Conservation (phyloP, 73 alveolate species). For the Tetrahymena malaccensis region DNA sequence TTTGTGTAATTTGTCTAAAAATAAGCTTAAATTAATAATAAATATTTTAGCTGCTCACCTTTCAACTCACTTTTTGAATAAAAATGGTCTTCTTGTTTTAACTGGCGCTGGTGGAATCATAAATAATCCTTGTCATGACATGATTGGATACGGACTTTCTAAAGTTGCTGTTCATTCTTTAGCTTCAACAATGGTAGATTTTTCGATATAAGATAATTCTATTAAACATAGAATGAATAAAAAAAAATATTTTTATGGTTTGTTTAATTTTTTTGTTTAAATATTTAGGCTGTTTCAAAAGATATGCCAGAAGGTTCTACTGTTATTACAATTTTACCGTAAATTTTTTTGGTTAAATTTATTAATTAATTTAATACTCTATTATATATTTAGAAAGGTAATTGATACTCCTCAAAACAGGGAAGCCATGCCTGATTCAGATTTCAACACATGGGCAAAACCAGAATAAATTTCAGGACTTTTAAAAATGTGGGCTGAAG, state of each 20-base stretch:
- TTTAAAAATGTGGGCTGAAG: conserved; percentile 75
- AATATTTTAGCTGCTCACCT: conserved; percentile 52
- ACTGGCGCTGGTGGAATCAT: conserved; percentile 80
- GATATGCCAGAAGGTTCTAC: conserved; percentile 60
- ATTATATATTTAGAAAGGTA: conserved; percentile 14
- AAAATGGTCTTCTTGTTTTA: conserved; percentile 57
- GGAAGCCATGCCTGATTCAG: conserved; percentile 80
- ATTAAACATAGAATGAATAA: background rate
- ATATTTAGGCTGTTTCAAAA: conserved; percentile 50
- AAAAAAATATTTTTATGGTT: too few relatives aligned
- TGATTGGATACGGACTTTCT: conserved; percentile 65
- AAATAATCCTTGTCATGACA: conserved; percentile 63
- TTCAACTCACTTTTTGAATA: conserved; percentile 50
- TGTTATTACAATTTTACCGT: conserved; percentile 68
- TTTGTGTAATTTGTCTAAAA: background rate
- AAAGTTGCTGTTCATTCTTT: conserved; percentile 76
- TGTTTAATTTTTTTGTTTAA: background rate
- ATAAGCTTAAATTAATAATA: background rate
- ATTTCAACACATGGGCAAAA: conserved; percentile 60
- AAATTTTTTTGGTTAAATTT: background rate
- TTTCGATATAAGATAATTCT: background rate
- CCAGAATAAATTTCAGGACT: conserved; percentile 70
- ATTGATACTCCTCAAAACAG: conserved; percentile 75
- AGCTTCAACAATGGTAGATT: conserved; percentile 26
- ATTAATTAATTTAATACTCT: background rate